Base-by-base conservation (phyloP, 139 green algal species). In the Chlorella sp. region DNA sequence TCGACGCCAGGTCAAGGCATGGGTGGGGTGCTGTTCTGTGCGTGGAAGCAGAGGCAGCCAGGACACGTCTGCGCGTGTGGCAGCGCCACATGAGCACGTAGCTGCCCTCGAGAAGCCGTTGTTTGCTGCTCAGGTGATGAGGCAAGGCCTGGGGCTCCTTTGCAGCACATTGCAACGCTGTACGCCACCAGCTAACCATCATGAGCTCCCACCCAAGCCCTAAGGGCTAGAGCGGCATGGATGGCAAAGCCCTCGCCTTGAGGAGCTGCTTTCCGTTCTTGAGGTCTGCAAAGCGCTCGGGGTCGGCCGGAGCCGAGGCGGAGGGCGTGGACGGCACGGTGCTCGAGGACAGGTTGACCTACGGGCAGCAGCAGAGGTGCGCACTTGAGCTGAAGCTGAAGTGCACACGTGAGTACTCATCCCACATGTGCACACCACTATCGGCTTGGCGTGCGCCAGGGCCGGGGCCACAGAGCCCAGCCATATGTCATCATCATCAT, bases 201-300 rank as follows among this genome's bases (percentile, higher is more conserved):
- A n/a, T n/a, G n/a, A n/a, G n/a, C n/a, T n/a, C n/a, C n/a, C n/a
- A n/a, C n/a, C n/a, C n/a, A n/a, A n/a, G n/a, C n/a, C n/a, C n/a
- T n/a, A n/a, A n/a, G n/a, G n/a, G n/a, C 42, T 24, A 55, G 17
- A 55, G 17, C 42, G 42, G 17, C 42, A 55, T n/a, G n/a, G 42
- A 55, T 55, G 42, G 10, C 17, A 55, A 55, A 17, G 42, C 76
- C 67, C 26, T 22, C 31, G 31, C 67, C 29, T 71, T 75, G 67
- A 81, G 81, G 61, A 84, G 73, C 33, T 32, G 49, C 26, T 77
- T 35, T 5, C 79, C 79, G 14, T 74, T 74, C 0, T 10, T 59
- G 14, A 80, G 30, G 62, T 76, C 78, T 23, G 36, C 74, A 63
- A 71, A 81, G 24, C 27, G 67, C 67, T 76, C 50, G 2, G 79